Evolutionary conservation across 2,329 filamentous ascomycete genomes (phyloP), one percentile per base, ranked within the genome.

Genomic region (Fusarium algeriense): DNA sequence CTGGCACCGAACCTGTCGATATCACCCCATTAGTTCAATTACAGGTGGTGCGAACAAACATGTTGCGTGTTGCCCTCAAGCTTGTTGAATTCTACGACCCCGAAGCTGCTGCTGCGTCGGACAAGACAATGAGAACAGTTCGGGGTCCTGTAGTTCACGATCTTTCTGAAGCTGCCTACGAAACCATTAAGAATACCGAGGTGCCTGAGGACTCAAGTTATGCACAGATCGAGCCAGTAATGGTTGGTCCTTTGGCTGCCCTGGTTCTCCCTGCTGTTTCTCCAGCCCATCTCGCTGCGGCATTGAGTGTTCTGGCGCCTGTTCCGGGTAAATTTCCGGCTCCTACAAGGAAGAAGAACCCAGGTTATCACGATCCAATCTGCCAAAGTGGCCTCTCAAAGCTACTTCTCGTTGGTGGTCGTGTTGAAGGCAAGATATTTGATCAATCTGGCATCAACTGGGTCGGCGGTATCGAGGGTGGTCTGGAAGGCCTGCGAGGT

Each of bases 341-440:
- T 7, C 95, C 95, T 3, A 89, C 89, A 55, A 88, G 93, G 67
- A 91, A 88, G 80, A 91, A 89, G 75, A 93, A 88, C 76, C 94
- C 95, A 0, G 90, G 91, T 15, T 97, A 94, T 82, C 88, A 97
- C 80, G 95, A 98, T 60, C 86, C 89, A 0, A 81, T 86, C 3
- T 93, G 95, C 59, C 95, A 98, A 81, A 89, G 85, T 71, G 96
- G 93, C 11, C 80, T 99, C 74, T 90, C 94, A 77, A 99, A 99
- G 83, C 83, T 99, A 70, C 86, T 97, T 80, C 83, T 99, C 37
- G 83, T 99, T 17, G 96, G 94, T 57, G 95, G 95, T 17, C 87
- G 96, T 55, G 88, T 98, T 34, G 96, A 99, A 78, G 93, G 93
- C 69, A 91, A 90, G 80, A 89, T 94, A 35, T 95, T 97, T 76